Percentiles rank a stretch among this genome's conserved stretches.
Conservation (phyloP, 129 eudicot species). For the Arctium minus region DNA sequence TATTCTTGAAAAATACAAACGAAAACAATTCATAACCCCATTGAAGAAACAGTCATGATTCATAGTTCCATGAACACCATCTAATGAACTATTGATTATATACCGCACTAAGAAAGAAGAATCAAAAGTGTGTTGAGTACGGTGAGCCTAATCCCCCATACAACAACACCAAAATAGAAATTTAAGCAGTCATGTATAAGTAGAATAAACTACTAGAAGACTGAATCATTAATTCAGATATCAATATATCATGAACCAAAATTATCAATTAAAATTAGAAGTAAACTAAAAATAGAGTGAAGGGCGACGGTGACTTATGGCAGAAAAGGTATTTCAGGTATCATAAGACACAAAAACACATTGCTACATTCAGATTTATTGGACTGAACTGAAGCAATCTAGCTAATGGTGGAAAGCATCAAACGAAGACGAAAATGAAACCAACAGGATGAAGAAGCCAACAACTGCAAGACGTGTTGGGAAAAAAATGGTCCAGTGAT, state of each 20-base stretch:
- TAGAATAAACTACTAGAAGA: background rate
- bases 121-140: background rate
- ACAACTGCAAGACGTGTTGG: background rate
- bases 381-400: background rate
- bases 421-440: background rate
- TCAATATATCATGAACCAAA: background rate
- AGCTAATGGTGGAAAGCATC: background rate
- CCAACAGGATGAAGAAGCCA: background rate
- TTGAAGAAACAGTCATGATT: background rate
- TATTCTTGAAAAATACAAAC: background rate
- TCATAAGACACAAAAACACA: conserved; percentile 8
- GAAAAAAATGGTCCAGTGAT: background rate
- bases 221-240: background rate
- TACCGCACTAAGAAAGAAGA: background rate
- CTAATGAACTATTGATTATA: background rate
- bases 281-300: background rate
- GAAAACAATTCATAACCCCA: background rate
- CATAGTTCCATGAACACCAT: background rate
- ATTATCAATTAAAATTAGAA: background rate
- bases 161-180: background rate
- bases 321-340: background rate
- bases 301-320: background rate
- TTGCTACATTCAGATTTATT: background rate
- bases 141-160: background rate
- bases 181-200: background rate